Base-by-base conservation (phyloP, 2,329 filamentous ascomycete genomes). In the Lecanicillium sp. region DNA sequence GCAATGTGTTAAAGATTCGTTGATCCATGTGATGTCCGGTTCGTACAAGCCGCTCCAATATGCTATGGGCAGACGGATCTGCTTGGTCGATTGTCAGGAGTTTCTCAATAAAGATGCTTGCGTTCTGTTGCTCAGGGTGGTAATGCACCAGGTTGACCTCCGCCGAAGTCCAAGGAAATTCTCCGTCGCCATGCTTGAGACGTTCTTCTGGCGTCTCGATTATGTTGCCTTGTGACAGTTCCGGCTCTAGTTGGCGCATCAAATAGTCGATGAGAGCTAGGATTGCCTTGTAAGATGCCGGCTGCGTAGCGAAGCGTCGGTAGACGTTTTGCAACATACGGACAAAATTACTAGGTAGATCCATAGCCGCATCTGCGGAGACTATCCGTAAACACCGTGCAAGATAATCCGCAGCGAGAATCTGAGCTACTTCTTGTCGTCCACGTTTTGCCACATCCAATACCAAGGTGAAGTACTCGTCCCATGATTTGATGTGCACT, bases 401-500 rank as follows among this genome's bases (percentile, higher is more conserved):
- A 15, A 89, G 62, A 48, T 78, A 84, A 17, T 75, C 71, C 22
- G 70, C 64, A 9, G 77, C 71, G 17, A 89, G 64, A 17, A 88
- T 64, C 5, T 71, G 53, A 2, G 65, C 63, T 15, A 73, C 66
- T 54, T 86, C 80, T 5, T 67, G 55, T 3, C 65, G 58, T 1
- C 83, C 82, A 39, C 85, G 58, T 33, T 64, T 67, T 12, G 78
- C 76, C 52, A 89, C 81, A n/a, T 64, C 64, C n/a, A 73, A 53
- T 44, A 89, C 65, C n/a, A 83, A 70, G 11, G 73, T 72, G 53
- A 90, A 90, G 42, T 82, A 81, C 50, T 90, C 84, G 30, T 80
- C 75, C 85, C 85, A 92, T 3, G 83, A 73, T 41, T 79, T 74
- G 19, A 77, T 63, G 33, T 71, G 65, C 3, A 64, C 58, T 43